Conservation (phyloP, 2,329 filamentous ascomycete species). For the Penicillium sp. region DNA sequence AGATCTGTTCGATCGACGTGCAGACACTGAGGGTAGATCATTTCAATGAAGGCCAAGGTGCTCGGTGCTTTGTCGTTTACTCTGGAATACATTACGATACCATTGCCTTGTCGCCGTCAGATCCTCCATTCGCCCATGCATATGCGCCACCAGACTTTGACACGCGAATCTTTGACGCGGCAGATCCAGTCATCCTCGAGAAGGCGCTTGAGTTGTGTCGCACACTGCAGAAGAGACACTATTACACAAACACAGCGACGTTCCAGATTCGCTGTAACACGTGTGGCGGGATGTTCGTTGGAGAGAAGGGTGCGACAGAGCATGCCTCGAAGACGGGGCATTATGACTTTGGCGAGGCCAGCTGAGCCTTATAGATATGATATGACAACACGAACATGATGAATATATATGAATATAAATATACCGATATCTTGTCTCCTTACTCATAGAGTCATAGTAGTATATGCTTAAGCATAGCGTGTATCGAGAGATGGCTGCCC, state of each 20-base stretch:
- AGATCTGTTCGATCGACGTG: slow-evolving; percentile 82
- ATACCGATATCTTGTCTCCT: too few relatives aligned
- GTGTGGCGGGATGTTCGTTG: slow-evolving; percentile 41
- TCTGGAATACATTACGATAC: slow-evolving; percentile 93
- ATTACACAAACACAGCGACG: slow-evolving; percentile 82
- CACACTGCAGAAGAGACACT: slow-evolving; percentile 68
- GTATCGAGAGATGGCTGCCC: too few relatives aligned
- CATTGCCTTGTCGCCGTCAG: slow-evolving; percentile 68
- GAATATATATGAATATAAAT: too few relatives aligned
- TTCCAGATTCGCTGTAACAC: slow-evolving; percentile 75
- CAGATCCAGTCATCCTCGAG: slow-evolving; percentile 52
- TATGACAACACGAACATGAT: too few relatives aligned
- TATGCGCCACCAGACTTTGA: slow-evolving; percentile 69
- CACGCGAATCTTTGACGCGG: slow-evolving; percentile 65
- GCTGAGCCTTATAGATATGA: slow-evolving; percentile 17
- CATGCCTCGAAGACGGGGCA: slow-evolving; percentile 47
- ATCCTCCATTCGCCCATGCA: slow-evolving; percentile 53
- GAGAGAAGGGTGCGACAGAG: slow-evolving; percentile 44
- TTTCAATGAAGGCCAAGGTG: slow-evolving; percentile 70
- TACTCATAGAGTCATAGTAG: too few relatives aligned
- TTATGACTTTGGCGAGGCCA: slow-evolving; percentile 48
- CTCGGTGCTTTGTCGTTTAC: slow-evolving; percentile 78
- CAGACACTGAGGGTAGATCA: slow-evolving; percentile 63
- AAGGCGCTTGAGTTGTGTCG: slow-evolving; percentile 62
- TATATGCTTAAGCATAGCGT: too few relatives aligned